A percentile compares a stretch with the other conserved stretches of the same genome.
Evolutionary conservation across 163 green algal species (phyloP).

Genomic region (Coccomyxa subellipsoidea): DNA sequence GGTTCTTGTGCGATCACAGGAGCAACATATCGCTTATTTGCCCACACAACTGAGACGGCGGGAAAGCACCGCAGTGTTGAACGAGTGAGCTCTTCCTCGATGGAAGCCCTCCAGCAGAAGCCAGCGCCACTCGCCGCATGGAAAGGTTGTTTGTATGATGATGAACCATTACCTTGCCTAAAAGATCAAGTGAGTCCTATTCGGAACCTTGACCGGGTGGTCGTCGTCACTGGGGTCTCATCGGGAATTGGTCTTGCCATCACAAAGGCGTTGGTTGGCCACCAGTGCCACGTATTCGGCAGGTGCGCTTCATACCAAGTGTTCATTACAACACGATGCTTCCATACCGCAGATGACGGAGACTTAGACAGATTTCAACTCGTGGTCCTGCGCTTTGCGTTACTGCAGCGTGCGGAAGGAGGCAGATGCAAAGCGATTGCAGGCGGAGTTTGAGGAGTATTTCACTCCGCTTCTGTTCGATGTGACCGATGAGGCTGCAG

Average conservation of each 20-base stretch:
- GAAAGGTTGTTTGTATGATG: background rate
- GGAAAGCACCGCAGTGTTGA: no score
- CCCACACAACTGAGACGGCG: no score
- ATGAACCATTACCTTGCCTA: background rate
- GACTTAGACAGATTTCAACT: no score
- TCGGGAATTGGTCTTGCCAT: constrained; percentile 15
- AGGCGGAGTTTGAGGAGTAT: background rate
- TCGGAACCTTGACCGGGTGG: background rate
- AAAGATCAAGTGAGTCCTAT: no score
- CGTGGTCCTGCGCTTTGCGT: no score
- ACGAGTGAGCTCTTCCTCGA: no score
- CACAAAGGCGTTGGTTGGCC: background rate
- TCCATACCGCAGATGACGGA: no score
- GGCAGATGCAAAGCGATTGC: constrained; percentile 5
- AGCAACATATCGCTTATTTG: no score
- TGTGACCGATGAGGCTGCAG: constrained; percentile 5
- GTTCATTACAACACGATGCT: no score
- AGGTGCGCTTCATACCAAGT: background rate
- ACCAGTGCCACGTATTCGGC: constrained; percentile 8
- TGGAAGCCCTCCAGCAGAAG: background rate
- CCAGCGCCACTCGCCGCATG: background rate
- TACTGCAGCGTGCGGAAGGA: constrained; percentile 15
- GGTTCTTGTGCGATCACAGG: no score
- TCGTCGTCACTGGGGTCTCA: constrained; percentile 21
- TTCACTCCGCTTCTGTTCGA: constrained; percentile 23